phyloP scores from a whole-genome alignment of 1,139 yeast genomes.

The Yamadazyma dendronema region DNA sequence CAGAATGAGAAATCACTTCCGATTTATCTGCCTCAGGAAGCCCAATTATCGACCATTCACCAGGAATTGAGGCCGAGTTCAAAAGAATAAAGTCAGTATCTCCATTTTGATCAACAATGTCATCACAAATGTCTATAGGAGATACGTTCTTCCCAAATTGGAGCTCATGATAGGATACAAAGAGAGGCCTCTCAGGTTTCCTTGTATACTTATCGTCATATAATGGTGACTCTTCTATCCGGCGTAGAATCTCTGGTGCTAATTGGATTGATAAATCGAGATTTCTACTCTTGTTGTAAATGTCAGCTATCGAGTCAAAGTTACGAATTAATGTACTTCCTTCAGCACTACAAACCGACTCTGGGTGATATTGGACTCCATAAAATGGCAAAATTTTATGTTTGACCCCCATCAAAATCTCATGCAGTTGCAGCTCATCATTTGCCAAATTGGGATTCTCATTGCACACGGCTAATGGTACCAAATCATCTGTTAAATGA shows the following conservation, averaged over 20 bases:
- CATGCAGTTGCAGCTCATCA: constrained; percentile 14
- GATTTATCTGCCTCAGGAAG: constrained; percentile 55
- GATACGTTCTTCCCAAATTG: constrained; percentile 13
- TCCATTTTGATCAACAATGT: constrained; percentile 18
- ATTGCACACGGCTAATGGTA: constrained; percentile 57
- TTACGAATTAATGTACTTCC: constrained; percentile 62
- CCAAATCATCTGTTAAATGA: constrained; percentile 28
- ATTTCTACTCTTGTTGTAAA: constrained; percentile 25
- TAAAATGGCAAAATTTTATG: constrained; percentile 66
- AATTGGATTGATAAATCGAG: not conserved
- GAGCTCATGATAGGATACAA: constrained; percentile 9
- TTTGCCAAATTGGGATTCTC: constrained; percentile 23
- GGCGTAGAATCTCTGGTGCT: constrained; percentile 3
- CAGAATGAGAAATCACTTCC: constrained; percentile 65
- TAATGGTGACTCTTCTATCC: constrained; percentile 11
- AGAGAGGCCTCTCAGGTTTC: not conserved
- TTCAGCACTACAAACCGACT: constrained; percentile 75
- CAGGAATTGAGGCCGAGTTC: constrained; percentile 78
- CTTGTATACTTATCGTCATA: constrained; percentile 7
- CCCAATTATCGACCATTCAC: constrained; percentile 86
- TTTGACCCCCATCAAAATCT: constrained; percentile 48
- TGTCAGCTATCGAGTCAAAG: constrained; percentile 56
- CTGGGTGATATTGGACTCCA: constrained; percentile 98
- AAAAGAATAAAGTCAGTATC: constrained; percentile 51
- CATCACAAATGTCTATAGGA: constrained; percentile 53